Conservation (phyloP, 2,329 filamentous ascomycete genomes). For the Alternaria longipes region DNA sequence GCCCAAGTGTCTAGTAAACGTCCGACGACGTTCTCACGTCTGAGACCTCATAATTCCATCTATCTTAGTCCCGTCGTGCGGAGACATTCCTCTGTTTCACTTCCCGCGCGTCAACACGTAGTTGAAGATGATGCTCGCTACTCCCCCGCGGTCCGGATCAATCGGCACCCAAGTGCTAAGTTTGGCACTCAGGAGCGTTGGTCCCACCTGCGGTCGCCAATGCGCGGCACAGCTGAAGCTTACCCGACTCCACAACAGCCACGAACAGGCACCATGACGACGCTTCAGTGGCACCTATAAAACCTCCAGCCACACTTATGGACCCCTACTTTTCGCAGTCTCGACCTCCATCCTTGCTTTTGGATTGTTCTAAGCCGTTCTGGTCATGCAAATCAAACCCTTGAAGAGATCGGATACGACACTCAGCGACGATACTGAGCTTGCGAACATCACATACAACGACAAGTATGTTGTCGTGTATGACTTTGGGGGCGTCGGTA, state of each 20-base stretch:
- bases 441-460: slow-evolving; percentile 38
- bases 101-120: neutral
- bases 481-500: slow-evolving; percentile 39
- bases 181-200: slow-evolving; percentile 14
- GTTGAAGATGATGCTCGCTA: neutral
- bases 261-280: slow-evolving; percentile 15
- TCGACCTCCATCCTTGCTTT: neutral
- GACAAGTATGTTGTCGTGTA: slow-evolving; percentile 48
- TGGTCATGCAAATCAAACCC: slow-evolving; percentile 28
- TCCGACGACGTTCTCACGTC: neutral
- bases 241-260: slow-evolving; percentile 16
- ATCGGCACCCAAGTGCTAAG: slow-evolving; percentile 27
- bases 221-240: slow-evolving; percentile 26
- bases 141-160: slow-evolving; percentile 18
- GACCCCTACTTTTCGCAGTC: neutral
- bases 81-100: too few relatives aligned
- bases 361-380: neutral
- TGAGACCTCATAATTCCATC: neutral
- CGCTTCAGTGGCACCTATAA: slow-evolving; percentile 17
- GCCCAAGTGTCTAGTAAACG: neutral
- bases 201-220: slow-evolving; percentile 28
- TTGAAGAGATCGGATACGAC: slow-evolving; percentile 36
- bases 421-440: slow-evolving; percentile 35
- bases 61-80: neutral
- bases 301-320: slow-evolving; percentile 24